Base-by-base conservation (phyloP, 208 protist species). In the Trypanosoma avium region DNA sequence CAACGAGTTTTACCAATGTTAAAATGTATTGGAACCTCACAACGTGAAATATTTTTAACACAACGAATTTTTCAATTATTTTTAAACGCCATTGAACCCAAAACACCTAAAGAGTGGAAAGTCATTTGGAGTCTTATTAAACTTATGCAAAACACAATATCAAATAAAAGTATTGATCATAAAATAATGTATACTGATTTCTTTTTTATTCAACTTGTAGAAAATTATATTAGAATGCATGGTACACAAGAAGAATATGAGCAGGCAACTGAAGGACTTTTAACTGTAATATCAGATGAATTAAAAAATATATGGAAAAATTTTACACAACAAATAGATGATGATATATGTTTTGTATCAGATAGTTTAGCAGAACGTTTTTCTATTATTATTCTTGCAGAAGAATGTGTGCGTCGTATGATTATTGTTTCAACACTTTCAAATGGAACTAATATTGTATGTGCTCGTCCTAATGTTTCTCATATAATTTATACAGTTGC, bases 201-300 rank as follows among this genome's bases (percentile, higher is more conserved):
- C 4, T 94, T 92, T 61, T 92, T 92, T 42, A 55, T 90, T 24
- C 49, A 83, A 3, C 70, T 93, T 4, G 76, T 78, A 1, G 66
- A 82, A 13, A 27, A 61, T 57, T 82, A 85, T 45, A 38, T 61
- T 2, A 36, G 17, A 40, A n/a, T 5, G 43, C 46, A 63, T 46
- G 67, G 40, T 4, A 57, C 53, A 26, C 15, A 6, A 26, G 70
- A 61, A 30, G 70, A 67, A 4, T 45, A 54, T 43, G 58, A 64
- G 36, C 47, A 57, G 13, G 67, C 82, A 13, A 45, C 10, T 21
- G 79, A 84, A 7, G 60, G 35, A 8, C 61, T 86, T 29, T 60
- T 53, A 0, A 61, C 58, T 21, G 59, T 71, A 15, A 65, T 90
- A 1, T 94, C 84, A 0, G 40, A 65, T 7, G 84, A 91, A 62